Conservation (phyloP, 2,329 filamentous ascomycete genomes). For the Fusarium acutatum region DNA sequence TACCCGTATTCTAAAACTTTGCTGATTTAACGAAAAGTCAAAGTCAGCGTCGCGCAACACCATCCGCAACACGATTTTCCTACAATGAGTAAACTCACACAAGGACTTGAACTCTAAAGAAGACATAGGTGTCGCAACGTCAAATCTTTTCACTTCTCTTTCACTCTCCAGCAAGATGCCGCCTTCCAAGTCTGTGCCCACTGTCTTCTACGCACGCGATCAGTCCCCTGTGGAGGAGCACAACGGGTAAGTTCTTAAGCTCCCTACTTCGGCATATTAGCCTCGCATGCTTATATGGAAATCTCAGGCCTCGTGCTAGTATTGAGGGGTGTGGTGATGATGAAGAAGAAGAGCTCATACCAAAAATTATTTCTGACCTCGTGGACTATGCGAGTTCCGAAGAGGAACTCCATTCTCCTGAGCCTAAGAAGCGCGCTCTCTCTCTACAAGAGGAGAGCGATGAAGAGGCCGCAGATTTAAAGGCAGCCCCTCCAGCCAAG, state of each 20-base stretch:
- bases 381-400: constrained; percentile 5
- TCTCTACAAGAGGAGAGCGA: not conserved
- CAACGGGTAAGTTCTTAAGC: constrained; percentile 4
- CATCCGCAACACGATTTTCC: not conserved
- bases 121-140: not conserved
- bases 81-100: not conserved
- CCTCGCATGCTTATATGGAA: not conserved
- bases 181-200: not conserved
- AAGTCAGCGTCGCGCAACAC: not conserved
- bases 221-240: constrained; percentile 16
- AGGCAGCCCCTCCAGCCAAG: constrained; percentile 4
- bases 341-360: constrained; percentile 8
- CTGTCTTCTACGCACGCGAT: constrained; percentile 38
- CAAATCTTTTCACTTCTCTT: not conserved
- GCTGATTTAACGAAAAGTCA: not conserved
- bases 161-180: constrained; percentile 20
- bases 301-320: constrained; percentile 7
- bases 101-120: too few relatives aligned
- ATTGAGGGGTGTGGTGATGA: constrained; percentile 15
- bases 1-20: not conserved
- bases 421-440: not conserved
- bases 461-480: not conserved
- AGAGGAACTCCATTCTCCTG: not conserved
- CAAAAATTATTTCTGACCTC: constrained; percentile 12
- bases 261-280: accelerated